Percentiles rank a stretch among this genome's conserved stretches.
Conservation (phyloP, 306 rosid genomes). For the Acacia crassicarpa region DNA sequence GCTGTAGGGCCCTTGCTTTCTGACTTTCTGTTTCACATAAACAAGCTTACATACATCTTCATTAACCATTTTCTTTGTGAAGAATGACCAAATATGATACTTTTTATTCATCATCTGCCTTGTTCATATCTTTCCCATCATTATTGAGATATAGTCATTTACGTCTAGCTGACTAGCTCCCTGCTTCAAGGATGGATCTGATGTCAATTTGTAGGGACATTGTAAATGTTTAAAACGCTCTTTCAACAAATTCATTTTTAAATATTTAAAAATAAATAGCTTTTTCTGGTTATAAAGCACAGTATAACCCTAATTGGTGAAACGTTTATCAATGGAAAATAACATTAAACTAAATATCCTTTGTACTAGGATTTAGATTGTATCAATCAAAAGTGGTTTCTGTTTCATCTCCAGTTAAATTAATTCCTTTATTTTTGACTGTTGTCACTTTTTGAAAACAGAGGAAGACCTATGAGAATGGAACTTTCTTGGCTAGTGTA, state of each 20-base stretch:
- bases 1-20: conserved; percentile 42
- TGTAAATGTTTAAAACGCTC: not conserved
- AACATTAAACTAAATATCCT: not conserved
- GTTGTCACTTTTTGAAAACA: not conserved
- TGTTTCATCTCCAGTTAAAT: not conserved
- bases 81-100: not conserved
- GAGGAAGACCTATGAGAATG: not conserved
- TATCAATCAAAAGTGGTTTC: not conserved
- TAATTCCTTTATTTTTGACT: not conserved
- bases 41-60: conserved; percentile 8
- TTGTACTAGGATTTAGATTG: not conserved
- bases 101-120: not conserved
- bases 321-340: not conserved
- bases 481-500: conserved; percentile 11
- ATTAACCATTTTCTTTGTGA: not conserved
- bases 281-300: not conserved
- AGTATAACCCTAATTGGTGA: not conserved
- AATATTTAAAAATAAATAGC: not conserved
- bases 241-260: not conserved
- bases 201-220: conserved; percentile 3
- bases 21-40: conserved; percentile 21
- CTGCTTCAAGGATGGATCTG: conserved; percentile 9
- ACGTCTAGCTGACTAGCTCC: not conserved
- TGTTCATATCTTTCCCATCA: not conserved
- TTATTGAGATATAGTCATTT: not conserved